Percentiles rank a stretch among this genome's conserved stretches.
phyloP scores from a whole-genome alignment of 257 asterid species.

The Ligustrum vulgare region DNA sequence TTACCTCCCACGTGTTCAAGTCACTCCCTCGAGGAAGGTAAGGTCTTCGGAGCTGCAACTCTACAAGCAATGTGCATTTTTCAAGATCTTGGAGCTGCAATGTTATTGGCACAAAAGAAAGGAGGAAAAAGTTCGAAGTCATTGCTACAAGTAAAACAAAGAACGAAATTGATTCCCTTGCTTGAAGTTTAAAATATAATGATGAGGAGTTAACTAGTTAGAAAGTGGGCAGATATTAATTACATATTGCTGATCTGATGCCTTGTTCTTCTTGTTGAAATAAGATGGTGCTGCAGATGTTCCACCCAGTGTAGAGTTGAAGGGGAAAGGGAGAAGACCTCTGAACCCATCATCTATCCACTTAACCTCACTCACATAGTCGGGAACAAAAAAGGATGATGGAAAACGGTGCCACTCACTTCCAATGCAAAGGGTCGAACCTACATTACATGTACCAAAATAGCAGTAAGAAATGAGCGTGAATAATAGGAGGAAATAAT shows the following conservation, averaged over 20 bases:
- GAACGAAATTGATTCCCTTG: no score
- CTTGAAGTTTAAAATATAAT: no score
- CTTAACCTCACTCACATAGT: conserved; percentile 68
- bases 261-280: conserved; percentile 87
- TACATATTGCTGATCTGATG: conserved; percentile 93
- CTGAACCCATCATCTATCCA: conserved; percentile 98
- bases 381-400: conserved; percentile 88
- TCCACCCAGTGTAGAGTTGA: conserved; percentile 89
- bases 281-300: conserved; percentile 87
- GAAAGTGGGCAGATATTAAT: conserved; percentile 23
- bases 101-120: conserved; percentile 10
- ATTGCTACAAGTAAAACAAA: not conserved
- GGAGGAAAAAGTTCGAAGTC: not conserved
- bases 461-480: not conserved
- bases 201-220: not conserved
- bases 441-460: conserved; percentile 34
- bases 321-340: conserved; percentile 95
- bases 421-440: conserved; percentile 83
- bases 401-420: conserved; percentile 99
- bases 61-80: conserved; percentile 82
- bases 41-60: conserved; percentile 86
- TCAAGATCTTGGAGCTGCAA: conserved; percentile 72
- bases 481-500: not conserved
- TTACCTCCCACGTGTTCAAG: conserved; percentile 93
- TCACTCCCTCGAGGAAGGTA: conserved; percentile 80